Evolutionary conservation across 768 basidiomycete species (phyloP).

Genomic region (Phlebiopsis flavidoalba): DNA sequence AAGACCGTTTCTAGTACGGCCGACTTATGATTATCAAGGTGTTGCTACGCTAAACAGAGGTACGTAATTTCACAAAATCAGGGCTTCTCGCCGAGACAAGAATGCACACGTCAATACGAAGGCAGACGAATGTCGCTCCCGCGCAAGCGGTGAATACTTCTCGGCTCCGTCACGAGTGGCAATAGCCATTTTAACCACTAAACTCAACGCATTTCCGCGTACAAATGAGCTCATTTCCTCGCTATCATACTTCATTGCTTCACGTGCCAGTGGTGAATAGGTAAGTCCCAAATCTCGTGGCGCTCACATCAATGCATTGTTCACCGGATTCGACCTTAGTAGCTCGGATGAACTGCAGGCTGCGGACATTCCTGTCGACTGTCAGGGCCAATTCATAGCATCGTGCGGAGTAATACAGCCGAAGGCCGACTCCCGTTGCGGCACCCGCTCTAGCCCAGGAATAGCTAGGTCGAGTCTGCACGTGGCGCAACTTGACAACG

Average conservation of each 20-base stretch:
- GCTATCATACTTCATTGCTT: neutral
- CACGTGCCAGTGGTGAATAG: neutral
- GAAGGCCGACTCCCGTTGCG: neutral
- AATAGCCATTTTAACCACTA: neutral
- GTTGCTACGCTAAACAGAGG: neutral
- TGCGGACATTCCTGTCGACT: neutral
- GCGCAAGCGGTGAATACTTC: neutral
- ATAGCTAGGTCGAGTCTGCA: neutral
- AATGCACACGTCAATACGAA: neutral
- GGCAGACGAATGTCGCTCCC: neutral
- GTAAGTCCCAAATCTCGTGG: neutral
- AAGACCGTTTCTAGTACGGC: neutral
- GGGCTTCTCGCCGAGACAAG: neutral
- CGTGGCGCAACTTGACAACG: neutral
- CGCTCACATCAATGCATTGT: neutral
- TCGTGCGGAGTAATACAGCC: neutral
- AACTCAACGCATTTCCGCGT: neutral
- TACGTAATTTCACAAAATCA: neutral
- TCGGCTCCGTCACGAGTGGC: neutral
- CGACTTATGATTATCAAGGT: neutral
- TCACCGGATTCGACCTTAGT: neutral
- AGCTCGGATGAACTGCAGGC: neutral
- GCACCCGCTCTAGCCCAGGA: neutral
- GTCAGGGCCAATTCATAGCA: neutral
- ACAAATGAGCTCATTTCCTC: neutral